A percentile compares a stretch with the other conserved stretches of the same genome.
Conservation (phyloP, 768 basidiomycete genomes). For the Krasilnikovozyma curviuscula region DNA sequence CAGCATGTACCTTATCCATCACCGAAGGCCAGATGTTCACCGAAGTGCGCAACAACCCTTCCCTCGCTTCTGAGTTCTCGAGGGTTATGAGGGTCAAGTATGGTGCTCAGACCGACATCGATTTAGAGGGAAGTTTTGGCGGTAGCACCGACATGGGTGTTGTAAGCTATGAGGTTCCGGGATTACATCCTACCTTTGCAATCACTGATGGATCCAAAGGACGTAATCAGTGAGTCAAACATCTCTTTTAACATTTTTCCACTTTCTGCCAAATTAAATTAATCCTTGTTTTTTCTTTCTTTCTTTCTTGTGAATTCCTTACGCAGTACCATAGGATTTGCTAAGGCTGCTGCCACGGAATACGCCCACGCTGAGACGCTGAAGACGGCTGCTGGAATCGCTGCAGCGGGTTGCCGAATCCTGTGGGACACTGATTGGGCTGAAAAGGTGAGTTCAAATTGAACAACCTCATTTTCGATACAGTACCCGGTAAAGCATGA, state of each 20-base stretch:
- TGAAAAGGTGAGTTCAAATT: slow-evolving; percentile 10
- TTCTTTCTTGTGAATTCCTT: slow-evolving; percentile 13
- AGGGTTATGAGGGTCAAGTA: slow-evolving; percentile 9
- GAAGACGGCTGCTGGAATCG: slow-evolving; percentile 17
- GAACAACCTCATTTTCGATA: no score
- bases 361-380: slow-evolving; percentile 20
- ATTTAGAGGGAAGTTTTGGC: neutral
- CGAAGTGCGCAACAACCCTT: slow-evolving; percentile 10
- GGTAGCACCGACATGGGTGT: slow-evolving; percentile 18
- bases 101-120: neutral
- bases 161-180: slow-evolving; percentile 5
- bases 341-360: slow-evolving; percentile 14
- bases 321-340: slow-evolving; percentile 21
- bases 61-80: slow-evolving; percentile 9
- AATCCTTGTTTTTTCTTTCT: slow-evolving; percentile 11
- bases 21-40: slow-evolving; percentile 9
- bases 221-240: no score
- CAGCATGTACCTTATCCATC: slow-evolving; percentile 15
- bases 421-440: slow-evolving; percentile 13
- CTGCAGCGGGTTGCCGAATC: slow-evolving; percentile 13
- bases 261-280: neutral
- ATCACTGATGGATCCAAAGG: neutral
- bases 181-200: slow-evolving; percentile 2
- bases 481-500: no score
- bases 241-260: neutral